Base-by-base conservation (phyloP, 345 rosid species). In the Corymbia maculata region DNA sequence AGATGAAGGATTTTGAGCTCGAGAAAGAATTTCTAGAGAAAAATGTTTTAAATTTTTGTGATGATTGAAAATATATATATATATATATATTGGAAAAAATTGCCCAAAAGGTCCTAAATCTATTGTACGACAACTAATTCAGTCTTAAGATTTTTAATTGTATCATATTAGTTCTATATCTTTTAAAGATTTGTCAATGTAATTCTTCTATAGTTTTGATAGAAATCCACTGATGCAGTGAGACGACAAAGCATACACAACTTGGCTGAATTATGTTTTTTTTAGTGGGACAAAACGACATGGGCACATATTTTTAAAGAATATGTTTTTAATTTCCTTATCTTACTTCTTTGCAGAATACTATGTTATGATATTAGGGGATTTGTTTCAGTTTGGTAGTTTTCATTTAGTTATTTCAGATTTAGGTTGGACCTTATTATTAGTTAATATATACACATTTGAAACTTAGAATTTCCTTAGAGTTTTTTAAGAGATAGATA, bases 151-250 rank as follows among this genome's bases (percentile, higher is more conserved):
- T 8, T 12, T 28, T 61, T 3, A 4, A 28, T 61, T 28, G 2
- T 14, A 6, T 61, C 8, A 61, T 10, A 26, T 61, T 61, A 61
- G 3, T 28, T 8, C 10, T 61, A 28, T 53, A 61, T 10, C 1
- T 28, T 61, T 13, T 28, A 12, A 57, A 55, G 2, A 9, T 57
- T 57, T 61, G 30, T 26, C 16, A 26, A 53, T 53, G 1, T 53
- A 53, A 1, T 7, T 24, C 3, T 53, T 53, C n/a, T 3, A 28
- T 2, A 61, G 26, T 61, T 61, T 28, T 61, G 16, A 61, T 7
- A 53, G 0, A 12, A 0, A 4, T 24, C 13, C 52, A 13, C 4
- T 51, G 5, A 51, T 4, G 0, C 13, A 2, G 42, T 36, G 42
- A 36, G 17, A 51, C 14, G 52, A 51, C 52, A 51, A 51, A 51